Base-by-base conservation (phyloP, 345 rosid genomes). In the Hibiscus trionum region DNA sequence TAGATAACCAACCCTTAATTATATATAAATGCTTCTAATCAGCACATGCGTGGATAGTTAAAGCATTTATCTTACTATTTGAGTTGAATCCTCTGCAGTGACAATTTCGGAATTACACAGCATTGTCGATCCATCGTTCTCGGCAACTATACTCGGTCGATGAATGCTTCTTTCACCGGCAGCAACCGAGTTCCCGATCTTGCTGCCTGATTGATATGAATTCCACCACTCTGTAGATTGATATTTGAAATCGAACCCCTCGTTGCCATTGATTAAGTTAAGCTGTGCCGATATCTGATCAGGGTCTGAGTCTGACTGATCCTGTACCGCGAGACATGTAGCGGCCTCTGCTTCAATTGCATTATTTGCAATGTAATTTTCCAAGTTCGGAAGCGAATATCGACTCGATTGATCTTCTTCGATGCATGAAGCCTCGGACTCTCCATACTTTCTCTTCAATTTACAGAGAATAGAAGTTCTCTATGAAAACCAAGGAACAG, bases 301-400 rank as follows among this genome's bases (percentile, higher is more conserved):
- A 24, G 70, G 70, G 55, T 21, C 70, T 2, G 17, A 44, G 55
- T 21, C 70, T 2, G 17, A 44, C 10, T 7, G 35, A 7, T 12
- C n/a, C 70, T 66, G 35, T 44, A 24, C 69, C 33, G 11, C 5
- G 9, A 62, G 26, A 44, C 26, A 62, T 35, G 15, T 4, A 31
- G 33, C 33, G 4, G 33, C 33, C 33, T 31, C 33, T 31, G 17
- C 55, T 46, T 7, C 35, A 24, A 3, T 44, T 44, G 5, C 55
- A 24, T 66, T 66, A 7, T 66, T 66, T 44, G 69, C 69, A 66
- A 66, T 44, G 24, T 42, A 46, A 11, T 44, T 66, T 66, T 33
- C 69, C 35, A 44, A 66, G 69, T 5, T 24, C 19, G 33, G 33
- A 31, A 31, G 4, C 33, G 3, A 31, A 31, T 31, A 31, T 3